Evolutionary conservation across 768 basidiomycete genomes (phyloP), one percentile per base, ranked within the genome.

Genomic region (Amanita subjunquillea): DNA sequence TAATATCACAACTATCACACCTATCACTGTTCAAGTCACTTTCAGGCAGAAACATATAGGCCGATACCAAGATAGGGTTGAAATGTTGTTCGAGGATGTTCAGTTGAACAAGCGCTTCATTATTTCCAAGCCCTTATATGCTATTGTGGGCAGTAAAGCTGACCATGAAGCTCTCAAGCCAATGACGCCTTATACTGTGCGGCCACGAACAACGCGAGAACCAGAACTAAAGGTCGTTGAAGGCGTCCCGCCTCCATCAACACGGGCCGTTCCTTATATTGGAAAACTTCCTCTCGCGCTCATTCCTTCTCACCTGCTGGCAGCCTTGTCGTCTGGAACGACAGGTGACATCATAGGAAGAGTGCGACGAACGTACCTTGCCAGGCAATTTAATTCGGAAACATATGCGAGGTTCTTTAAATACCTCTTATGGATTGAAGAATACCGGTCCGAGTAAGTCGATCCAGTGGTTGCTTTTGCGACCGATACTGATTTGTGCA

Each of bases 11-110:
- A 23, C 53, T n/a, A 49, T 48, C 22, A 49, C 53, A 3, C 45
- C 53, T 7, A 23, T 54, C 30, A 50, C 51, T 2, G 55, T 79
- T 23, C 51, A 51, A 1, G 53, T 78, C 20, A 62, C 54, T 0
- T 67, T 78, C 37, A 60, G 53, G 3, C 69, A 74, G 44, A 40
- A 41, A 1, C 60, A 69, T 48, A 62, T 67, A 29, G 82, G 83
- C 8, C 67, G 76, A 2, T 79, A 70, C 55, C 71, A 79, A 47
- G 79, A 80, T 41, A 71, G 78, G 0, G 54, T 78, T 3, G 80
- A 83, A 56, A 56, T 85, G 27, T 42, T 72, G 0, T 78, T 85
- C 58, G 64, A 77, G 55, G 77, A 81, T 54, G 59, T 61, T 0
- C 67, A 68, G 30, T 65, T 76, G 7, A 57, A 63, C 4, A 72